phyloP scores from a whole-genome alignment of 257 asterid species.

The Capsicum baccatum region DNA sequence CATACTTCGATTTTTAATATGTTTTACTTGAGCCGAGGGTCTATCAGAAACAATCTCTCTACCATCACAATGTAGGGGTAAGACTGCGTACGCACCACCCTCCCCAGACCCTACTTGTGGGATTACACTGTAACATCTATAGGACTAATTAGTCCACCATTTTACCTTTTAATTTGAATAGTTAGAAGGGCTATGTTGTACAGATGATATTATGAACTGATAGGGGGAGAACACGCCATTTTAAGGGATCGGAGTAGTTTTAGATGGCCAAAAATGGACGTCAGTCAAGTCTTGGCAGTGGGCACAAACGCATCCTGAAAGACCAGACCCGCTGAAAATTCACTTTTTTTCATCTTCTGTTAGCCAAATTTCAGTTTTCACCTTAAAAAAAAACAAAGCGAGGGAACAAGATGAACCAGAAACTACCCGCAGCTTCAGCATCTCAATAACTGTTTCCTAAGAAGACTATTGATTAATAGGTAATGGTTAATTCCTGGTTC shows the following conservation, averaged over 20 bases:
- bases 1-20: not conserved
- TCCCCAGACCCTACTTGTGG: not conserved
- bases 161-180: not conserved
- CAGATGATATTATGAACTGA: slow-evolving; percentile 3
- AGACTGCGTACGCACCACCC: not conserved
- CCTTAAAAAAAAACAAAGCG: not conserved
- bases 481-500: not conserved
- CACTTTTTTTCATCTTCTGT: not conserved
- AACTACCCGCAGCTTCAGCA: slow-evolving; percentile 21
- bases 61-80: not conserved
- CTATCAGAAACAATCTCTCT: not conserved
- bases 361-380: slow-evolving; percentile 20
- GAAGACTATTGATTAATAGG: slow-evolving; percentile 15
- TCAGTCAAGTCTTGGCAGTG: not conserved
- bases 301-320: slow-evolving; percentile 12
- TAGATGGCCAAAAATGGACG: not conserved
- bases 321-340: not conserved
- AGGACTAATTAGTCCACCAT: not conserved
- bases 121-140: not conserved
- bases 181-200: not conserved
- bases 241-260: not conserved
- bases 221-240: not conserved
- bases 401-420: slow-evolving; percentile 14
- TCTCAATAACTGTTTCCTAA: not conserved
- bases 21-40: not conserved